Conservation (phyloP, 495 filamentous ascomycete species). For the Annulohypoxylon maeteangense region DNA sequence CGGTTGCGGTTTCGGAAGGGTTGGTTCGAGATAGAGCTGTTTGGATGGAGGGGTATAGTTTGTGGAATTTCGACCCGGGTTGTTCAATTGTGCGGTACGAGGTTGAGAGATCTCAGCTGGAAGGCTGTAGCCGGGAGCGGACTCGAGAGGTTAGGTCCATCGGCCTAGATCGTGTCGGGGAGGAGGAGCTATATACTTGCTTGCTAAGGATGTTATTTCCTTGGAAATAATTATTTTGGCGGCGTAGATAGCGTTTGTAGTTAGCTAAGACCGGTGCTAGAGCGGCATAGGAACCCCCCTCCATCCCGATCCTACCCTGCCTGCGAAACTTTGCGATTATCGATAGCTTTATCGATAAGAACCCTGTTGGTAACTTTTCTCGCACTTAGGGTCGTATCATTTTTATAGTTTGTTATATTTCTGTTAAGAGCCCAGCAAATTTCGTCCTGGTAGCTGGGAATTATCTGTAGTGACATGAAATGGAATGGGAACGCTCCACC, state of each 20-base stretch:
- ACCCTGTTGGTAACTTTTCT: neutral
- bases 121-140: conserved; percentile 17
- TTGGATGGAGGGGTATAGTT: neutral
- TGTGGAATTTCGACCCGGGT: neutral
- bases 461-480: conserved; percentile 30
- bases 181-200: neutral
- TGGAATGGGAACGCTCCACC: conserved; percentile 58
- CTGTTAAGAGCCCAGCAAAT: neutral
- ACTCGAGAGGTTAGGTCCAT: conserved; percentile 8
- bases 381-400: neutral
- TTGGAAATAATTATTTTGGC: neutral
- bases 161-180: neutral
- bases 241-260: neutral
- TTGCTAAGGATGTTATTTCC: neutral
- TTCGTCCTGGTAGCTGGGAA: conserved; percentile 12
- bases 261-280: neutral
- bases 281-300: neutral
- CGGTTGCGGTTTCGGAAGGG: neutral
- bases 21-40: neutral
- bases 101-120: neutral
- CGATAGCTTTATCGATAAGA: conserved; percentile 29
- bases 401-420: neutral
- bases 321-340: neutral
- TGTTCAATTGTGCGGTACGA: neutral
- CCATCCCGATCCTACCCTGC: neutral